Percentiles rank a stretch among this genome's conserved stretches.
Evolutionary conservation across 2,329 filamentous ascomycete genomes (phyloP).

Genomic region (Alternaria rosae): DNA sequence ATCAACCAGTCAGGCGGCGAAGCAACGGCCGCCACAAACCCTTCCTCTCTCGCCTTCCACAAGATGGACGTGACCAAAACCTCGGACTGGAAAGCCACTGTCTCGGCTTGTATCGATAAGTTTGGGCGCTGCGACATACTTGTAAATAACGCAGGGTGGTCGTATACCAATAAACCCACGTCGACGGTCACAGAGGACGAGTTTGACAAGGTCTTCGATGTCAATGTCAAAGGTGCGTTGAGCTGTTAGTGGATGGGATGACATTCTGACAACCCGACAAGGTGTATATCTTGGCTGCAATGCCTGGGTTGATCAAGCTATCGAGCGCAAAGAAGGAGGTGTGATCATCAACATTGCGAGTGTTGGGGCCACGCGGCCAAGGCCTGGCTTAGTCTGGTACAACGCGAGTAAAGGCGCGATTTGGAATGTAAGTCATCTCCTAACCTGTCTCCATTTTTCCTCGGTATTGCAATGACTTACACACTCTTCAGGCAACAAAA

Average conservation of each 20-base stretch:
- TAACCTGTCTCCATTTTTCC: neutral
- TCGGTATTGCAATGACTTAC: constrained; percentile 22
- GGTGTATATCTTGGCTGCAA: constrained; percentile 68
- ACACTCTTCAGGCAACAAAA: constrained; percentile 59
- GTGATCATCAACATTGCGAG: constrained; percentile 72
- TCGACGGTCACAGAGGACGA: constrained; percentile 70
- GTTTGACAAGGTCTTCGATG: constrained; percentile 70
- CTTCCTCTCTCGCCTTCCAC: constrained; percentile 42
- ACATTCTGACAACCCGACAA: no score
- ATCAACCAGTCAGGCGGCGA: constrained; percentile 63
- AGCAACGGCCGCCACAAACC: constrained; percentile 56
- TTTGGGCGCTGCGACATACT: constrained; percentile 67
- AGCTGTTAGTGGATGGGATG: no score
- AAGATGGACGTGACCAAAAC: constrained; percentile 63
- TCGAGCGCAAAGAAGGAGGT: constrained; percentile 64
- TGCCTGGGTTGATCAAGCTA: constrained; percentile 67
- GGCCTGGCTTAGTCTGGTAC: constrained; percentile 72
- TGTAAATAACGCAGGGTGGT: constrained; percentile 67
- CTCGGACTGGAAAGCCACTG: constrained; percentile 59
- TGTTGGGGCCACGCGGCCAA: constrained; percentile 67
- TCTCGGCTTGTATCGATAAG: constrained; percentile 60
- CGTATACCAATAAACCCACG: constrained; percentile 64
- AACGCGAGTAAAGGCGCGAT: constrained; percentile 73
- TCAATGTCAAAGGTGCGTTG: constrained; percentile 77
- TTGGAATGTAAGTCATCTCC: constrained; percentile 56